A percentile compares a stretch with the other conserved stretches of the same genome.
Evolutionary conservation across 345 rosid genomes (phyloP).

Genomic region (Mallotus nudiflorus): DNA sequence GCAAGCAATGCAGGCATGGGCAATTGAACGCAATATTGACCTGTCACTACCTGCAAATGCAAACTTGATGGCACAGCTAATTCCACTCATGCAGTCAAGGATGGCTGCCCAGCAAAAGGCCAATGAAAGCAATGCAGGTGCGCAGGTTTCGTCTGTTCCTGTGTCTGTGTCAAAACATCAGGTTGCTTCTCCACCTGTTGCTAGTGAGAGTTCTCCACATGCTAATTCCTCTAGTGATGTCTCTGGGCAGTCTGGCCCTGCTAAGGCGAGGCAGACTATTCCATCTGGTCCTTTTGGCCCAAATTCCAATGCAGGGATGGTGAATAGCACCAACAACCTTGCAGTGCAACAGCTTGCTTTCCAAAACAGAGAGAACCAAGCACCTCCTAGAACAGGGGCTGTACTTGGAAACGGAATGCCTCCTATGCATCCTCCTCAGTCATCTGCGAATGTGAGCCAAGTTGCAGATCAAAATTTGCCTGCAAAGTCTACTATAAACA

Average conservation of each 20-base stretch:
- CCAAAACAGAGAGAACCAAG: slow-evolving; percentile 70
- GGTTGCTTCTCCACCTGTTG: slow-evolving; percentile 64
- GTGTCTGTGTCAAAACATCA: slow-evolving; percentile 62
- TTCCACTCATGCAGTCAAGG: slow-evolving; percentile 77
- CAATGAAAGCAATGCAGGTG: slow-evolving; percentile 53
- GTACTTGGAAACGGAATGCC: slow-evolving; percentile 65
- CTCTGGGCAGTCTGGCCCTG: slow-evolving; percentile 77
- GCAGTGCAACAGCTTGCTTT: slow-evolving; percentile 57
- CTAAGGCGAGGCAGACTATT: slow-evolving; percentile 54
- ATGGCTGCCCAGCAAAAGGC: slow-evolving; percentile 79
- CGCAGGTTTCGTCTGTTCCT: slow-evolving; percentile 55
- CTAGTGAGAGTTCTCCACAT: slow-evolving; percentile 69
- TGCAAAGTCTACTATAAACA: slow-evolving; percentile 45
- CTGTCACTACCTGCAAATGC: slow-evolving; percentile 89
- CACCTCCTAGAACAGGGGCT: slow-evolving; percentile 52
- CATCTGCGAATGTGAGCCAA: slow-evolving; percentile 52
- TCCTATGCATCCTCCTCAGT: slow-evolving; percentile 67
- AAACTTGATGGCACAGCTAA: slow-evolving; percentile 75
- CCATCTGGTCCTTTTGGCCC: slow-evolving; percentile 57
- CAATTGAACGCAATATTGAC: slow-evolving; percentile 81
- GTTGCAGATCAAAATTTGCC: slow-evolving; percentile 55
- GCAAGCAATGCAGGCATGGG: slow-evolving; percentile 88
- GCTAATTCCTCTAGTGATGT: slow-evolving; percentile 76
- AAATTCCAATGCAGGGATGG: slow-evolving; percentile 49
- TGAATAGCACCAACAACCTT: slow-evolving; percentile 41